Percentiles rank a stretch among this genome's conserved stretches.
phyloP scores from a whole-genome alignment of 2,329 filamentous ascomycete genomes.

The Coccinonectria pachysandricola region DNA sequence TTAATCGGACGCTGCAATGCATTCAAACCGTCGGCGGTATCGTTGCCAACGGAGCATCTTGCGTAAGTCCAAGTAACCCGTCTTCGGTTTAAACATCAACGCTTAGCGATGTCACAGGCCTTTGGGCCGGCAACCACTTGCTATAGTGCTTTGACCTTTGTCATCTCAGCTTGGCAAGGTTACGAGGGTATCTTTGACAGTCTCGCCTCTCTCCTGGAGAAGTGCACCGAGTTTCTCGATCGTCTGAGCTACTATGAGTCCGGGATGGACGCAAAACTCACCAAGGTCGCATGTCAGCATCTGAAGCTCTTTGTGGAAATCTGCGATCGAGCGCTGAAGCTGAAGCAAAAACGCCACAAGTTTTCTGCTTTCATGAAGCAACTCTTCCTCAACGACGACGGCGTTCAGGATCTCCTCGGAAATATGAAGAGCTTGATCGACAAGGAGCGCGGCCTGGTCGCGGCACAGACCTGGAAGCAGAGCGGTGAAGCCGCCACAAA shows the following conservation, averaged over 20 bases:
- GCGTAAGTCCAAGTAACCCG: conserved; percentile 1
- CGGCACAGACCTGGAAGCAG: conserved; percentile 23
- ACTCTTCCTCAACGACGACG: conserved; percentile 26
- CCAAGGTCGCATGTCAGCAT: conserved; percentile 23
- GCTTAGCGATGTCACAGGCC: conserved; percentile 14
- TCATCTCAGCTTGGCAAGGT: conserved; percentile 25
- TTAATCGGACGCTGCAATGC: conserved; percentile 22
- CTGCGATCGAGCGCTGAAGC: conserved; percentile 22
- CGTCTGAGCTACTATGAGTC: conserved; percentile 19
- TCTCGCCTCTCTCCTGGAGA: conserved; percentile 21
- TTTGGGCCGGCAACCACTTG: conserved; percentile 25
- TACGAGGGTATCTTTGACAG: conserved; percentile 26
- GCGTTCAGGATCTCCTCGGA: conserved; percentile 20
- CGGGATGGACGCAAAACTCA: conserved; percentile 22
- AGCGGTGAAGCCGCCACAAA: conserved; percentile 21
- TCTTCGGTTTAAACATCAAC: not conserved
- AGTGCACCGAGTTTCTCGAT: conserved; percentile 25
- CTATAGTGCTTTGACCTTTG: conserved; percentile 27
- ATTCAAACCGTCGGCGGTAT: conserved; percentile 25
- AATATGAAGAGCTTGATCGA: conserved; percentile 24
- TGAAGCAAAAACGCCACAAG: conserved; percentile 20
- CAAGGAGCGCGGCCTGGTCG: conserved; percentile 23
- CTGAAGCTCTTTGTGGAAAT: conserved; percentile 26
- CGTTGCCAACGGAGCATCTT: conserved; percentile 19
- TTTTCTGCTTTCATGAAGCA: conserved; percentile 22